Conservation (phyloP, 352 stramenopile genomes). For the Halophytophthora polymorphica region DNA sequence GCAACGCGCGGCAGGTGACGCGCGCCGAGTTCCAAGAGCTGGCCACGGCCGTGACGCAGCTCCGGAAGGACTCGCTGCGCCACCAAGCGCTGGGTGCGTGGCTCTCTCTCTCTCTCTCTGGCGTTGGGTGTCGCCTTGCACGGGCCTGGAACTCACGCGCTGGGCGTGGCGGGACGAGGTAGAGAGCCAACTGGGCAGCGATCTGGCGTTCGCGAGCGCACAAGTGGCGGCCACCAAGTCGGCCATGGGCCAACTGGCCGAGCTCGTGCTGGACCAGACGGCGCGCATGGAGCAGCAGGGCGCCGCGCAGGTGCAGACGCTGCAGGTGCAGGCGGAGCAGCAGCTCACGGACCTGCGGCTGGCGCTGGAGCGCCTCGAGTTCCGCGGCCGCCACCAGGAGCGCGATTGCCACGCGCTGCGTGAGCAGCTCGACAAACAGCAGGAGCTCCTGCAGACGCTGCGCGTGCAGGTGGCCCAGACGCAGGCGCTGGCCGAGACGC, state of each 20-base stretch:
- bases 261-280: slow-evolving; percentile 49
- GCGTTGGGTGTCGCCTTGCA: neutral
- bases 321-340: slow-evolving; percentile 47
- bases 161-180: too few species aligned
- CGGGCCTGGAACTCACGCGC: too few species aligned
- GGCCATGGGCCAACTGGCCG: slow-evolving; percentile 35
- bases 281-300: slow-evolving; percentile 37
- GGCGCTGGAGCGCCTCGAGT: slow-evolving; percentile 56
- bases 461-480: slow-evolving; percentile 39
- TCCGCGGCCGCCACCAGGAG: slow-evolving; percentile 63
- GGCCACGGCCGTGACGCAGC: slow-evolving; percentile 31
- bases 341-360: slow-evolving; percentile 43
- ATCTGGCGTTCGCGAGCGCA: slow-evolving; percentile 42
- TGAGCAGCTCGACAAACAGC: slow-evolving; percentile 46
- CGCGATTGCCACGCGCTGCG: slow-evolving; percentile 45
- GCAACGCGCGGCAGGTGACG: slow-evolving; percentile 45
- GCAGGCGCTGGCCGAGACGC: slow-evolving; percentile 40
- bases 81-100: slow-evolving; percentile 37
- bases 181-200: slow-evolving; percentile 50
- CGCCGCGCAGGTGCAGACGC: slow-evolving; percentile 33
- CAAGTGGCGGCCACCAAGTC: slow-evolving; percentile 49
- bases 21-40: slow-evolving; percentile 62
- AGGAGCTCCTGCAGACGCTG: slow-evolving; percentile 37
- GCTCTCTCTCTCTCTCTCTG: neutral
- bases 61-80: slow-evolving; percentile 43